Percentiles rank a stretch among this genome's conserved stretches.
Evolutionary conservation across 305 asterid species (phyloP).

Genomic region (Ilex paraguariensis): DNA sequence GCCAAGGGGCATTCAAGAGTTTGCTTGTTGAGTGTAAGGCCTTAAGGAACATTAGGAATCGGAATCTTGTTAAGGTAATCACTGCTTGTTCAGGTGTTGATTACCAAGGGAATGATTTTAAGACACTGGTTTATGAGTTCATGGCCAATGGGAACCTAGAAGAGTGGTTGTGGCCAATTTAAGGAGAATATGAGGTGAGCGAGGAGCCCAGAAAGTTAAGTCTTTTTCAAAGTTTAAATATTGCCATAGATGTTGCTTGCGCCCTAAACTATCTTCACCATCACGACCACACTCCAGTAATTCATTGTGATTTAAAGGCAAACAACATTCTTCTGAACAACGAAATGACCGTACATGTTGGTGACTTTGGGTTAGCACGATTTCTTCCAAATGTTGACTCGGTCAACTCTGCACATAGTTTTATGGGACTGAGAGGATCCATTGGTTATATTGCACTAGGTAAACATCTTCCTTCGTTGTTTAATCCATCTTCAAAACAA

Average conservation of each 20-base stretch:
- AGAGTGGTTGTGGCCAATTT: slow-evolving; percentile 11
- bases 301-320: slow-evolving; percentile 34
- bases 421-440: slow-evolving; percentile 26
- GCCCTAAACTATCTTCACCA: slow-evolving; percentile 33
- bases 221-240: slow-evolving; percentile 21
- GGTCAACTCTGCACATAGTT: slow-evolving; percentile 1
- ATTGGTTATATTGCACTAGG: slow-evolving; percentile 41
- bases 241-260: slow-evolving; percentile 28
- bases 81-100: slow-evolving; percentile 24
- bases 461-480: slow-evolving; percentile 3
- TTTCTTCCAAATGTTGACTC: neutral
- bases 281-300: slow-evolving; percentile 15
- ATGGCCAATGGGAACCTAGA: slow-evolving; percentile 17
- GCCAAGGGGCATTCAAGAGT: slow-evolving; percentile 19
- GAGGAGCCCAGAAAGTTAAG: neutral
- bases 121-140: slow-evolving; percentile 19
- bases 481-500: neutral
- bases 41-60: slow-evolving; percentile 16
- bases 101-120: slow-evolving; percentile 20
- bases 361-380: slow-evolving; percentile 37
- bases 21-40: slow-evolving; percentile 20
- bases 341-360: slow-evolving; percentile 25
- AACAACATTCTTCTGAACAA: slow-evolving; percentile 24
- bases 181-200: neutral
- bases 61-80: slow-evolving; percentile 15